Evolutionary conservation across 352 stramenopile genomes (phyloP).

Genomic region (Pythium guiyangense): DNA sequence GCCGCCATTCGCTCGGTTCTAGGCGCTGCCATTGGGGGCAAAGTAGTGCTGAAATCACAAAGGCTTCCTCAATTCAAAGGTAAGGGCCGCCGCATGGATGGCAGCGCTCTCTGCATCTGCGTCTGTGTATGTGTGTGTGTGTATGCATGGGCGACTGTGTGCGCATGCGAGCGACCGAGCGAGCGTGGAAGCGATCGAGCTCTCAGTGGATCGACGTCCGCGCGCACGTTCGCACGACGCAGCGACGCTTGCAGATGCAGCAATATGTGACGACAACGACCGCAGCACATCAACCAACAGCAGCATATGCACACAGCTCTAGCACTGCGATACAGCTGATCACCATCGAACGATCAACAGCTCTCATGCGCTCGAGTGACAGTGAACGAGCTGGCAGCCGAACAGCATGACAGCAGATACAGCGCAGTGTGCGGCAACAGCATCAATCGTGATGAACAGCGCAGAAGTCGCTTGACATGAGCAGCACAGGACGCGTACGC

Average conservation of each 20-base stretch:
- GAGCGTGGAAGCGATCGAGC: conserved; percentile 1
- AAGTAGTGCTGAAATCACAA: conserved; percentile 87
- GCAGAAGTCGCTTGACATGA: too few relatives aligned
- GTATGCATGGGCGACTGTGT: too few relatives aligned
- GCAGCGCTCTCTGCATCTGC: too few relatives aligned
- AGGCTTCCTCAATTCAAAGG: conserved; percentile 83
- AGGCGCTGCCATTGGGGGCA: conserved; percentile 4
- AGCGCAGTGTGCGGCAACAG: not conserved
- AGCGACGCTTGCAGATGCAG: not conserved
- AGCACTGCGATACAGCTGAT: too few relatives aligned
- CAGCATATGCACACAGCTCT: not conserved
- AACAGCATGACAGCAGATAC: not conserved
- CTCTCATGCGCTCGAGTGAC: too few relatives aligned
- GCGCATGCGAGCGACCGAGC: conserved; percentile 1
- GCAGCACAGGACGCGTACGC: too few relatives aligned
- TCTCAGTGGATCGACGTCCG: too few relatives aligned
- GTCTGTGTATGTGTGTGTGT: not conserved
- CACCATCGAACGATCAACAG: too few relatives aligned
- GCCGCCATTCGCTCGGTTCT: conserved; percentile 14
- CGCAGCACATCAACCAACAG: too few relatives aligned
- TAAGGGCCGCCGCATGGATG: conserved; percentile 28
- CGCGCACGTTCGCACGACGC: too few relatives aligned
- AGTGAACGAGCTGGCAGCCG: not conserved
- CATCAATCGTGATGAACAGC: not conserved
- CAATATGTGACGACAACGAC: not conserved